Evolutionary conservation across 2,329 filamentous ascomycete genomes (phyloP).

Genomic region (Penicillium sp.): DNA sequence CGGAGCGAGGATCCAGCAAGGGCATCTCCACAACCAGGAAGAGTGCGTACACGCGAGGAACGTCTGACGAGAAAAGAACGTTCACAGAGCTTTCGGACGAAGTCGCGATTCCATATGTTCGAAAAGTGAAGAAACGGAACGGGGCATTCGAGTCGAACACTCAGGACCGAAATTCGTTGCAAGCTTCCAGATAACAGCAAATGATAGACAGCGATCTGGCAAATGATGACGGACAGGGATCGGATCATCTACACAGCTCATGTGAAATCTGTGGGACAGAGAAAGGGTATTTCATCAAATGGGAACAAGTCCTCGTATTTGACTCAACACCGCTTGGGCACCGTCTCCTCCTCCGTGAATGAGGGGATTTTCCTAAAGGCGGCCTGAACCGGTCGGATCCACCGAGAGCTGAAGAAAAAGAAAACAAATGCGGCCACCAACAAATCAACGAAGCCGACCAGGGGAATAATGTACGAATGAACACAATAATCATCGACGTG

Average conservation of each 20-base stretch:
- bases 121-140: neutral
- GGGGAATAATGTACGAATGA: conserved; percentile 2
- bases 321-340: conserved; percentile 21
- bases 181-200: neutral
- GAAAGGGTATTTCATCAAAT: conserved; percentile 22
- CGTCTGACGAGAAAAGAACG: neutral
- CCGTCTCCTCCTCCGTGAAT: neutral
- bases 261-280: conserved; percentile 13
- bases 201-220: conserved; percentile 5
- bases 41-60: neutral
- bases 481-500: neutral
- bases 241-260: conserved; percentile 18
- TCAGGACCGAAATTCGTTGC: neutral
- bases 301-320: conserved; percentile 11
- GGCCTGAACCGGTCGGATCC: conserved; percentile 36
- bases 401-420: conserved; percentile 23
- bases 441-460: conserved; percentile 18
- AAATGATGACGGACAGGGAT: conserved; percentile 1
- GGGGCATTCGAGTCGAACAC: neutral
- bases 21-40: conserved; percentile 31
- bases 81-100: neutral
- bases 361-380: conserved; percentile 9
- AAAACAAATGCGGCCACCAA: conserved; percentile 2
- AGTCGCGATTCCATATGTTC: conserved; percentile 4
- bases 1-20: conserved; percentile 32